Evolutionary conservation across 1,139 yeast genomes (phyloP).

Genomic region (Casaregolazyma suthepensis): DNA sequence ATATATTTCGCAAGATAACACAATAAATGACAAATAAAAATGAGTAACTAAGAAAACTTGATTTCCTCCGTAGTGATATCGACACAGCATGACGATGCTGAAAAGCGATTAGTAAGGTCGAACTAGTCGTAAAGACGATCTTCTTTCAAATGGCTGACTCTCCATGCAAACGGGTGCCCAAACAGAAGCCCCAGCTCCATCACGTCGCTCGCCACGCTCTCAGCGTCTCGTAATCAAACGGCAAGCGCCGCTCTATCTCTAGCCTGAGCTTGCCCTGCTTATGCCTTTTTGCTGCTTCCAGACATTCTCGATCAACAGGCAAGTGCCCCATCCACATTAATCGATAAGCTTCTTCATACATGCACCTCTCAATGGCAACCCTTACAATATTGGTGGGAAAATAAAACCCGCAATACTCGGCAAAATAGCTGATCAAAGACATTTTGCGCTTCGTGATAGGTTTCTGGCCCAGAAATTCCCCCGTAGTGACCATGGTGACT

Average conservation of each 20-base stretch:
- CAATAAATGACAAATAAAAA: background rate
- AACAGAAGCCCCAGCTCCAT: too few relatives aligned
- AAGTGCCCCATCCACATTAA: background rate
- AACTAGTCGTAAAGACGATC: too few relatives aligned
- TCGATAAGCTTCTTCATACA: background rate
- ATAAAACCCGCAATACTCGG: background rate
- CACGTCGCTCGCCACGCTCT: background rate
- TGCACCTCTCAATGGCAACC: background rate
- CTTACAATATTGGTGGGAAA: background rate
- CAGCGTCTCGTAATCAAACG: background rate
- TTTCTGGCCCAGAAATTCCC: background rate
- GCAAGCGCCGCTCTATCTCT: background rate
- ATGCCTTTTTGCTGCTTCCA: background rate
- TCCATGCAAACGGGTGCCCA: too few relatives aligned
- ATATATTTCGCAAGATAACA: background rate
- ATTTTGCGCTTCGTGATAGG: constrained; percentile 2
- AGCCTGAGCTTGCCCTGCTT: background rate
- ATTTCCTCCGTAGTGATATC: background rate
- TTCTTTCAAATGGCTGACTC: too few relatives aligned
- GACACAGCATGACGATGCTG: too few relatives aligned
- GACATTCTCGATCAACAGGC: background rate
- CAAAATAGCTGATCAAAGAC: background rate
- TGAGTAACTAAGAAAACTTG: background rate
- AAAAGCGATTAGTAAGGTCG: too few relatives aligned
- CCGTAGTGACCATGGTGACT: constrained; percentile 9